Evolutionary conservation across 176 grass and related monocot species (phyloP), one percentile per base, ranked within the genome.

Genomic region (Stipa capillata): DNA sequence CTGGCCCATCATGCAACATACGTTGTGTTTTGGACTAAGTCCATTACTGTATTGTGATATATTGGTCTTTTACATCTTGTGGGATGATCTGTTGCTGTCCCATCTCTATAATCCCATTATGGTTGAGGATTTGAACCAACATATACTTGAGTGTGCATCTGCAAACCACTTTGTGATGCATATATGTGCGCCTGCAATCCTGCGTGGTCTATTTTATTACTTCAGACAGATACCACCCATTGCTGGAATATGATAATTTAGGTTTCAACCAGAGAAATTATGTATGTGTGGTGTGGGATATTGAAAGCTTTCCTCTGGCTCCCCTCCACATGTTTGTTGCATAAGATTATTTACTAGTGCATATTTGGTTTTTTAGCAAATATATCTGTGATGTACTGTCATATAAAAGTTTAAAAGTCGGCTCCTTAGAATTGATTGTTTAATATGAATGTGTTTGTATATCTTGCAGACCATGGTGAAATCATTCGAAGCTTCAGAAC

Each of bases 401-500:
- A 29, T 42, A 43, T 64, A 63, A 23, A 48, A 49, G 12, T 63
- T 18, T 24, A 37, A 44, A 33, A 64, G 27, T 11, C 23, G 17
- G 3, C 20, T 55, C 6, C 32, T 11, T 33, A 58, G 23, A 58
- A 65, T 84, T 49, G 23, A 78, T 70, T 82, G 14, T 69, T 58
- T 70, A 79, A 67, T 20, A 61, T 69, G 11, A 65, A 58, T 67
- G 72, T 4, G 69, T 84, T 55, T 83, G 32, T 78, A 11, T 83
- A 79, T 88, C n/a, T 57, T 90, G 29, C 88, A 99, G 96, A 87
- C 92, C 37, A 99, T 99, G 96, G 96, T 91, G 66, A 99, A 99
- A 82, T 99, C 96, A 67, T 99, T 99, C 71, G 96, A 99, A 80
- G 90, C 89, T 49, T 89, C 96, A 20, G 96, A 99, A 60, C 74